Conservation (phyloP, 2,329 filamentous ascomycete species). For the Ophiocordyceps polyrhachis-furcata region DNA sequence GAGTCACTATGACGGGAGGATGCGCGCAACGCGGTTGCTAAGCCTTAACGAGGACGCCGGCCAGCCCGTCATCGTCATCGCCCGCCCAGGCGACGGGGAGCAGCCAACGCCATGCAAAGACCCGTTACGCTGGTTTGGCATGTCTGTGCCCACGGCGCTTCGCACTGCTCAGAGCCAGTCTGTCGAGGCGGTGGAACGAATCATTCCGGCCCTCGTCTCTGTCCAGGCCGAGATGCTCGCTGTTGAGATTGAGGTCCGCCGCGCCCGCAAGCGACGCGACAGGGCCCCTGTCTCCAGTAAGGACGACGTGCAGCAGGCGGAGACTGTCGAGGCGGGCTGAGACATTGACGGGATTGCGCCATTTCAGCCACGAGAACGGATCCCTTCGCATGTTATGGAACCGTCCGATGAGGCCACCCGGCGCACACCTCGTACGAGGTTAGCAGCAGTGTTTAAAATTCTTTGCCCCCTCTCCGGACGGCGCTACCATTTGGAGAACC, state of each 20-base stretch:
- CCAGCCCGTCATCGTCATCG: conserved; percentile 7
- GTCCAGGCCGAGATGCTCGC: conserved; percentile 40
- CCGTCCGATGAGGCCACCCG: neutral
- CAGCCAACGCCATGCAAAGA: conserved; percentile 1
- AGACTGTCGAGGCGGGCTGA: neutral
- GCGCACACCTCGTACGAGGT: neutral
- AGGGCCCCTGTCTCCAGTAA: conserved; percentile 23
- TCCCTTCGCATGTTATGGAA: neutral
- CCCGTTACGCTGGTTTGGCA: conserved; percentile 39
- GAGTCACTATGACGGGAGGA: conserved; percentile 55
- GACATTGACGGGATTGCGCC: neutral
- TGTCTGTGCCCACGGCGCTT: conserved; percentile 32
- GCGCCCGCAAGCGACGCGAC: conserved; percentile 35
- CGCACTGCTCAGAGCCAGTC: conserved; percentile 42
- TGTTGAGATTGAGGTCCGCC: conserved; percentile 51
- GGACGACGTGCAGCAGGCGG: neutral
- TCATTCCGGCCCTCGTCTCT: conserved; percentile 37
- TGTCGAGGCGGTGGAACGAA: conserved; percentile 31
- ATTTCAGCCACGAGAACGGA: neutral
- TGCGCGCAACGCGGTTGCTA: conserved; percentile 39
- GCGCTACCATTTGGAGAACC: neutral
- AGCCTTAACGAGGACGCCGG: conserved; percentile 4
- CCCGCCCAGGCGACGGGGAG: neutral
- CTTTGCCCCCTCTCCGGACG: too few relatives aligned
- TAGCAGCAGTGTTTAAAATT: neutral